These are phyloP conservation scores for Aspergillus tubingensis DNA, from an alignment of 2,329 filamentous ascomycete genomes.

Conservation along the genomic window DNA sequence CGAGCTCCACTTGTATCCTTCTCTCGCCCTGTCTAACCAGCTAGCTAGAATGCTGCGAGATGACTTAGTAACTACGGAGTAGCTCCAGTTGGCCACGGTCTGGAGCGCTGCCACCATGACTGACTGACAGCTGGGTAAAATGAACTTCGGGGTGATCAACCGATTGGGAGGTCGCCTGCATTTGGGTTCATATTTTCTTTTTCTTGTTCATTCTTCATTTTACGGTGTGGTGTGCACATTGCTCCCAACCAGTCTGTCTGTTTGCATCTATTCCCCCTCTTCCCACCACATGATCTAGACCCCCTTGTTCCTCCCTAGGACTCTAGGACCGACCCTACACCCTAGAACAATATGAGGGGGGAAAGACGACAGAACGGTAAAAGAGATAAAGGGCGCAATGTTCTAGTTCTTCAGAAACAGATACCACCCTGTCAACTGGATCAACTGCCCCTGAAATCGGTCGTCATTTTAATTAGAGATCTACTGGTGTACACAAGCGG, in stretches of 20 bases:
- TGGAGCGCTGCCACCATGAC: slow-evolving; percentile 3
- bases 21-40: background rate
- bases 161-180: background rate
- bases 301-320: background rate
- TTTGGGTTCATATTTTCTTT: background rate
- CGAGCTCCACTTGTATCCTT: slow-evolving; percentile 10
- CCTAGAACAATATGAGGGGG: background rate
- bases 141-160: slow-evolving; percentile 1
- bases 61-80: background rate
- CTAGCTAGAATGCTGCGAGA: background rate
- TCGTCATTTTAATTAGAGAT: slow-evolving; percentile 5
- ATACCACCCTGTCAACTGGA: background rate
- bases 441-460: slow-evolving; percentile 8
- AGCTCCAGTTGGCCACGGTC: slow-evolving; percentile 4
- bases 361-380: too few species aligned
- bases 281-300: background rate
- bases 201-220: background rate
- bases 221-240: background rate
- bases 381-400: slow-evolving; percentile 5
- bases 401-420: background rate
- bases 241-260: background rate
- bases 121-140: background rate
- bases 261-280: background rate
- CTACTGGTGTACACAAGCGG: slow-evolving; percentile 6
- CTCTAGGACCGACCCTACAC: background rate